Evolutionary conservation across 2,329 filamentous ascomycete species (phyloP).

Genomic region (Trichoderma sp.): DNA sequence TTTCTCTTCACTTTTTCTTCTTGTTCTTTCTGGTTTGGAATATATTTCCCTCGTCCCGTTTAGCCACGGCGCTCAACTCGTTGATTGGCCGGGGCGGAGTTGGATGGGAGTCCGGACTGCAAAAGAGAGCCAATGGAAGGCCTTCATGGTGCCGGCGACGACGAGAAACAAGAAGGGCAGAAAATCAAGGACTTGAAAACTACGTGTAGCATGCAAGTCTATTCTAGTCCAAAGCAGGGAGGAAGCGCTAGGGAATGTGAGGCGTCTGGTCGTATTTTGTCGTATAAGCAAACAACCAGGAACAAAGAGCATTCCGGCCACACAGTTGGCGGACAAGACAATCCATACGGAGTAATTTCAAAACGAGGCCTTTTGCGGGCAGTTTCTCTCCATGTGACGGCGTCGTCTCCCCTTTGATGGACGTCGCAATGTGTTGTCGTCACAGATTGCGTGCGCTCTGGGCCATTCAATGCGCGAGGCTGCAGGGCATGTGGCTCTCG

Average conservation of each 20-base stretch:
- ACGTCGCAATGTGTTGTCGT: conserved; percentile 2
- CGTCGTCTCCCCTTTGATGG: background rate
- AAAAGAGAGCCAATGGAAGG: conserved; percentile 1
- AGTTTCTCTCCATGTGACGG: background rate
- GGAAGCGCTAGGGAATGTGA: background rate
- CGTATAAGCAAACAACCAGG: conserved; percentile 11
- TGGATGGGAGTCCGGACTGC: background rate
- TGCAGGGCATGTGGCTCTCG: conserved; percentile 9
- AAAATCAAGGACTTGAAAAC: background rate
- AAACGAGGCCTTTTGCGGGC: background rate
- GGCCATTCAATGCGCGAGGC: background rate
- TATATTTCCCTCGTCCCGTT: background rate
- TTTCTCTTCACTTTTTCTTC: background rate
- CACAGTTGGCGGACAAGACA: conserved; percentile 11
- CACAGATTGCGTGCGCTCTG: conserved; percentile 14
- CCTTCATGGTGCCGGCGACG: conserved; percentile 8
- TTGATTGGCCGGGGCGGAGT: background rate
- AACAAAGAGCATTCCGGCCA: background rate
- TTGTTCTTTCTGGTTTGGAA: background rate
- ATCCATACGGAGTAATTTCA: conserved; percentile 21
- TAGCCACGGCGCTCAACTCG: background rate
- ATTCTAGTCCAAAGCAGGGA: background rate
- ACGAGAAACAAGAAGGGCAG: background rate
- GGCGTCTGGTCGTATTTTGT: conserved; percentile 12
- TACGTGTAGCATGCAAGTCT: background rate